Evolutionary conservation across 208 protist genomes (phyloP).

Genomic region (Acanthamoeba royreba): DNA sequence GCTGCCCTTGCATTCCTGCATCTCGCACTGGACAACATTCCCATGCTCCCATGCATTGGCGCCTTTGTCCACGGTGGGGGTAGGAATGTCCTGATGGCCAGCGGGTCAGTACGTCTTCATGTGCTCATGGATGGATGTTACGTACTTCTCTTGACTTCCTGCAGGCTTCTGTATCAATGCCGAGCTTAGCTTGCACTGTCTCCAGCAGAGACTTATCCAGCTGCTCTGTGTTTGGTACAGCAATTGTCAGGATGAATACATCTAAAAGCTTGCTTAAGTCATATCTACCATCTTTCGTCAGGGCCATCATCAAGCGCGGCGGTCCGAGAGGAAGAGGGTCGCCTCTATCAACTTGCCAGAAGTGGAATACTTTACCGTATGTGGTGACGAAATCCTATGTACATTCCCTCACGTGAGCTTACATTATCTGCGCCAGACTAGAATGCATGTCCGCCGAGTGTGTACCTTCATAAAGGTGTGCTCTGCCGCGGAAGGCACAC

Average conservation of each 20-base stretch:
- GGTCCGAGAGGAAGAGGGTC: neutral
- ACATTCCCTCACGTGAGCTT: neutral
- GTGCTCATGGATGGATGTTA: neutral
- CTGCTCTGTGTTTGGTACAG: neutral
- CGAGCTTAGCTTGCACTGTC: neutral
- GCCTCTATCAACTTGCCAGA: neutral
- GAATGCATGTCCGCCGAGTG: neutral
- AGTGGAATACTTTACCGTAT: neutral
- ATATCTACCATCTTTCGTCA: neutral
- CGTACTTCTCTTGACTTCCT: neutral
- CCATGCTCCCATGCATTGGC: neutral
- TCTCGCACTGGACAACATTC: neutral
- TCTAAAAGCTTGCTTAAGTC: no score
- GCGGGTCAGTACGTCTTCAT: no score
- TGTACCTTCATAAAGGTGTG: constrained; percentile 11
- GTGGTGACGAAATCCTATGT: neutral
- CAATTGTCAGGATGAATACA: no score
- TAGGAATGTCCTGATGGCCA: neutral
- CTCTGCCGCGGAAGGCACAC: constrained; percentile 3
- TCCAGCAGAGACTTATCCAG: neutral
- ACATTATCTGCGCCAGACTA: neutral
- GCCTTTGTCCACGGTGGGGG: neutral
- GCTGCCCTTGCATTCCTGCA: no score
- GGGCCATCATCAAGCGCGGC: neutral
- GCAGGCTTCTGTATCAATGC: neutral